Percentiles rank a stretch among this genome's conserved stretches.
These are phyloP conservation scores for Jimgerdemannia lactiflua DNA, from an alignment of 192 early-diverging fungal genomes.

Conservation along the genomic window DNA sequence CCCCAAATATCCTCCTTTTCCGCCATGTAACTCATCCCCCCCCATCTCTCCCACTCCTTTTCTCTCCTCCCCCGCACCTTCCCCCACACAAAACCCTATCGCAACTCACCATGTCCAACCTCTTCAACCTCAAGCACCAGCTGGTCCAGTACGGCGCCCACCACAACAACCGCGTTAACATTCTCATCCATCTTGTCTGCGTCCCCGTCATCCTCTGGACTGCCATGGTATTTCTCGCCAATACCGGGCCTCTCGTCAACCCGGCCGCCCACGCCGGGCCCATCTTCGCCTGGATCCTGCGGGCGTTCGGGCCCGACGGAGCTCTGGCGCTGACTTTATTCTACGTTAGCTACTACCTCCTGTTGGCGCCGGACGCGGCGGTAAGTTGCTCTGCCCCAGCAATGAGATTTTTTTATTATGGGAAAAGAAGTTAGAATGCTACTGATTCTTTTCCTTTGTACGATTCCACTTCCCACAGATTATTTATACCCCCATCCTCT, in stretches of 20 bases:
- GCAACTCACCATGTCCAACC: slow-evolving; percentile 21
- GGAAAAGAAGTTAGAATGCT: too few relatives aligned
- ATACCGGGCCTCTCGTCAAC: slow-evolving; percentile 38
- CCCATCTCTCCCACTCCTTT: too few relatives aligned
- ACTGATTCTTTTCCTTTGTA: neutral
- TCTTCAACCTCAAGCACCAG: slow-evolving; percentile 81
- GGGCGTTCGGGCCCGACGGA: slow-evolving; percentile 21
- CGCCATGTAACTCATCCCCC: too few relatives aligned
- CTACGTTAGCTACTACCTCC: slow-evolving; percentile 74
- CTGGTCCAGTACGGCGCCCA: slow-evolving; percentile 79
- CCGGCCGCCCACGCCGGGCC: slow-evolving; percentile 32
- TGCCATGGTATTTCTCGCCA: slow-evolving; percentile 58
- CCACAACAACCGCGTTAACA: slow-evolving; percentile 76
- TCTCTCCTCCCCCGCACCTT: too few relatives aligned
- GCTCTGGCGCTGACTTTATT: slow-evolving; percentile 47
- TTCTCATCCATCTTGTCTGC: slow-evolving; percentile 82
- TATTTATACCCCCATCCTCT: slow-evolving; percentile 61
- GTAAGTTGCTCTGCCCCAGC: slow-evolving; percentile 40
- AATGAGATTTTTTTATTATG: too few relatives aligned
- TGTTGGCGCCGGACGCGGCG: slow-evolving; percentile 67
- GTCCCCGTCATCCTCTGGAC: slow-evolving; percentile 92
- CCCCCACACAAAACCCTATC: too few relatives aligned
- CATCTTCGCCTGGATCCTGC: slow-evolving; percentile 37
- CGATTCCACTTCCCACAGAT: slow-evolving; percentile 17
- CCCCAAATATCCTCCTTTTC: too few relatives aligned